A percentile compares a stretch with the other conserved stretches of the same genome.
phyloP scores from a whole-genome alignment of 805 yeast species.

The Saccharomycopsis lassenensis region DNA sequence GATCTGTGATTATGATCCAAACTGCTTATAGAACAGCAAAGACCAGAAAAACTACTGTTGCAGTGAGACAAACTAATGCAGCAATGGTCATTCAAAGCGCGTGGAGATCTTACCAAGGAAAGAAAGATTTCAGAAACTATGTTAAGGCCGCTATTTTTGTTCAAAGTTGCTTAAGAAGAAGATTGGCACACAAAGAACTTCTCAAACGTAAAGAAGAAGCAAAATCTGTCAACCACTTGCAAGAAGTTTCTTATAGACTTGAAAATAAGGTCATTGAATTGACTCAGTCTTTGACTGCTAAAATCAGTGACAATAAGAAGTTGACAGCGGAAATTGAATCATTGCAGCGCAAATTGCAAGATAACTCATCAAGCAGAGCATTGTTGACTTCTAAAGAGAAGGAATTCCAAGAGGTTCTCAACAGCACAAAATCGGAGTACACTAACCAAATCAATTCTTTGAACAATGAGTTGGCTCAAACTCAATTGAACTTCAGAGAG shows the following conservation, averaged over 20 bases:
- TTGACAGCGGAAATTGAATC: slow-evolving; percentile 49
- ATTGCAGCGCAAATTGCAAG: slow-evolving; percentile 40
- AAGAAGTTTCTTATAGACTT: slow-evolving; percentile 84
- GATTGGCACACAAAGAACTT: slow-evolving; percentile 57
- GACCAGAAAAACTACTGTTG: slow-evolving; percentile 40
- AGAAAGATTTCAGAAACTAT: slow-evolving; percentile 36
- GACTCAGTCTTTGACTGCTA: slow-evolving; percentile 71
- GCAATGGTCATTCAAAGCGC: slow-evolving; percentile 65
- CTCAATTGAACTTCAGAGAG: slow-evolving; percentile 44
- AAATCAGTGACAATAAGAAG: slow-evolving; percentile 72
- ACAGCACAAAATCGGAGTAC: slow-evolving; percentile 36
- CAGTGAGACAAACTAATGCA: slow-evolving; percentile 45
- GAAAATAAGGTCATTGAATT: slow-evolving; percentile 97
- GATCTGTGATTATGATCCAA: slow-evolving; percentile 34
- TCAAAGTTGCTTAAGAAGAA: slow-evolving; percentile 72
- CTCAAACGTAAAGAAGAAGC: slow-evolving; percentile 70
- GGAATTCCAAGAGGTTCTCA: slow-evolving; percentile 38
- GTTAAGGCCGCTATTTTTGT: slow-evolving; percentile 52
- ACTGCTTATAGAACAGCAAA: slow-evolving; percentile 39
- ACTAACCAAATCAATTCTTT: slow-evolving; percentile 35
- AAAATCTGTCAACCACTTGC: slow-evolving; percentile 77
- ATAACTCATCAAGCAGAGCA: slow-evolving; percentile 42
- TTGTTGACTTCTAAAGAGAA: slow-evolving; percentile 43
- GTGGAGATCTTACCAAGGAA: slow-evolving; percentile 58
- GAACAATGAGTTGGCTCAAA: slow-evolving; percentile 42